A percentile compares a stretch with the other conserved stretches of the same genome.
Evolutionary conservation across 1,139 yeast genomes (phyloP).

Genomic region (Arxiozyma bovina): DNA sequence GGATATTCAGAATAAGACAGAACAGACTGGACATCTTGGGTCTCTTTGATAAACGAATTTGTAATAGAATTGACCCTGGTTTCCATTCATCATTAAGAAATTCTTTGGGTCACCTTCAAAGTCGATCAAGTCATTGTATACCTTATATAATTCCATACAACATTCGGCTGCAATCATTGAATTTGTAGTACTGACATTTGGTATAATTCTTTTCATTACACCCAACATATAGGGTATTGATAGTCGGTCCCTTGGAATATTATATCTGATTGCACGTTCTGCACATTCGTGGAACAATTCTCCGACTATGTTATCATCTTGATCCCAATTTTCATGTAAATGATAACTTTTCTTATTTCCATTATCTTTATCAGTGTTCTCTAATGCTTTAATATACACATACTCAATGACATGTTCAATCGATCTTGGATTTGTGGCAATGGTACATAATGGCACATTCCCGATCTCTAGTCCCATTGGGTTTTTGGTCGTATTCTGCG

Average conservation of each 20-base stretch:
- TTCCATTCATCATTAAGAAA: constrained; percentile 83
- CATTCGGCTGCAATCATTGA: constrained; percentile 89
- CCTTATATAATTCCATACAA: constrained; percentile 78
- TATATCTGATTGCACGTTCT: constrained; percentile 53
- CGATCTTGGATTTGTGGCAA: constrained; percentile 85
- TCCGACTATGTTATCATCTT: constrained; percentile 54
- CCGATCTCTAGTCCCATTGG: constrained; percentile 43
- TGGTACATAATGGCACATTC: constrained; percentile 71
- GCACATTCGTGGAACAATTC: constrained; percentile 54
- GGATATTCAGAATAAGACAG: background rate
- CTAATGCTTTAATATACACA: constrained; percentile 40
- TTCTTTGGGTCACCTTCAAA: constrained; percentile 41
- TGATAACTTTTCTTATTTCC: background rate
- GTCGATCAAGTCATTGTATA: constrained; percentile 37
- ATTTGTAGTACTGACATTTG: constrained; percentile 91
- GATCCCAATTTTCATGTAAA: constrained; percentile 35
- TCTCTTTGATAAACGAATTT: constrained; percentile 56
- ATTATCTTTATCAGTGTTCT: background rate
- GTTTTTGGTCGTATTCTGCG: constrained; percentile 16
- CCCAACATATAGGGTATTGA: constrained; percentile 69
- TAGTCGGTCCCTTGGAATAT: constrained; percentile 53
- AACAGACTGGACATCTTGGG: constrained; percentile 62
- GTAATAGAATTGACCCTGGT: constrained; percentile 65
- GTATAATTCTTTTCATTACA: constrained; percentile 84
- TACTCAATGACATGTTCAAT: constrained; percentile 95